phyloP scores from a whole-genome alignment of 2,329 filamentous ascomycete genomes.

The Metarhizium humberi region DNA sequence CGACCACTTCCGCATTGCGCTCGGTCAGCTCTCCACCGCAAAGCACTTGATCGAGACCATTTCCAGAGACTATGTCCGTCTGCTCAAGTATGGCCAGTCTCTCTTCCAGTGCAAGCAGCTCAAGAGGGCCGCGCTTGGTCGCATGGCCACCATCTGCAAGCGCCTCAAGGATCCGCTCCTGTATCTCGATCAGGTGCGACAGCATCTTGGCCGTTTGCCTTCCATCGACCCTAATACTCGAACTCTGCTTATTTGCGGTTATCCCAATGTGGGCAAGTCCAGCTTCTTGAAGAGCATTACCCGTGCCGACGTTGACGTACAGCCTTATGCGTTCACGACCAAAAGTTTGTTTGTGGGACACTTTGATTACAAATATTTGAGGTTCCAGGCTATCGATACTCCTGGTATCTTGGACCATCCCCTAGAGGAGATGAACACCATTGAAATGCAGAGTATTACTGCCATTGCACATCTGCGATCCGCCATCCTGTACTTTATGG shows the following conservation, averaged over 20 bases:
- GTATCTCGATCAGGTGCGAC: constrained; percentile 84
- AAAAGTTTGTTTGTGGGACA: constrained; percentile 96
- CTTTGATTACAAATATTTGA: constrained; percentile 76
- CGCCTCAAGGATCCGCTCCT: constrained; percentile 88
- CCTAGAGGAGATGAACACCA: constrained; percentile 98
- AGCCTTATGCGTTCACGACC: constrained; percentile 97
- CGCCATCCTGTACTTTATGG: constrained; percentile 96
- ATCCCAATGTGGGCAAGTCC: constrained; percentile 96
- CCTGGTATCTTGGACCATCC: constrained; percentile 97
- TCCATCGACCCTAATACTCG: constrained; percentile 98
- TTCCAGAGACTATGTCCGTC: constrained; percentile 87
- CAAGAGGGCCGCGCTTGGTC: constrained; percentile 89
- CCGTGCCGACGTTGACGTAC: constrained; percentile 89
- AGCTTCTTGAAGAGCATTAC: constrained; percentile 91
- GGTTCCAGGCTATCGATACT: constrained; percentile 78
- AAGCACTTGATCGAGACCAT: constrained; percentile 97
- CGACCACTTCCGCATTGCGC: constrained; percentile 93
- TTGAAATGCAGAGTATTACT: constrained; percentile 97
- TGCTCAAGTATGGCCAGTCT: constrained; percentile 86
- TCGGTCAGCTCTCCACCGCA: constrained; percentile 90
- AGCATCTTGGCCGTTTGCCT: constrained; percentile 93
- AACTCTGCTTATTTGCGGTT: constrained; percentile 92
- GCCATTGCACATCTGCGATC: constrained; percentile 94
- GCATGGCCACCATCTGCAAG: constrained; percentile 96
- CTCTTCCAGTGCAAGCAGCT: constrained; percentile 99